Conservation (phyloP, 2,329 filamentous ascomycete genomes). For the Dryadomyces quercus-mongolicae region DNA sequence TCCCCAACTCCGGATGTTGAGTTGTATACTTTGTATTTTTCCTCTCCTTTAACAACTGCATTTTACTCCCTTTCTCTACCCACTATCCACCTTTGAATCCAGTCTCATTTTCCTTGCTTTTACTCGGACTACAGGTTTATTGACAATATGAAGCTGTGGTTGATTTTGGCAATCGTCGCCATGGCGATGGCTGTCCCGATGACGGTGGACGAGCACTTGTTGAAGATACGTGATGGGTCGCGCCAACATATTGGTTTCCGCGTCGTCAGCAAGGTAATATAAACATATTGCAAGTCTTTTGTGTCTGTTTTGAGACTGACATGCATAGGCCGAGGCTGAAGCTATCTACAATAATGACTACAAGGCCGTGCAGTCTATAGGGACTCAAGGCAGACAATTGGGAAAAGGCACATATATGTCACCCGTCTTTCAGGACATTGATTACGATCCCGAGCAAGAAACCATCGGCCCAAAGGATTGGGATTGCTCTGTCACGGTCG, state of each 20-base stretch:
- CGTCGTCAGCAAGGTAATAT: background rate
- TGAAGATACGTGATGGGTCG: background rate
- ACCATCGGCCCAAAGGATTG: background rate
- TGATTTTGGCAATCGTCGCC: background rate
- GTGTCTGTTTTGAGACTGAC: background rate
- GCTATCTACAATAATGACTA: background rate
- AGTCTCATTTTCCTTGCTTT: background rate
- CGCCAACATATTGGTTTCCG: background rate
- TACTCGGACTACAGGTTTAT: background rate
- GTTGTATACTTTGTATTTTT: background rate
- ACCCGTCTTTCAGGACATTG: background rate
- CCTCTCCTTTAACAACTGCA: background rate
- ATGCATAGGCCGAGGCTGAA: background rate
- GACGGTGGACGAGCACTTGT: background rate
- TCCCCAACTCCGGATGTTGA: too few relatives aligned
- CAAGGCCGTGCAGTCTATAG: background rate
- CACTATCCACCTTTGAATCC: background rate
- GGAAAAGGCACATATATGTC: background rate
- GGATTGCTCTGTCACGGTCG: background rate
- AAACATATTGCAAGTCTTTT: background rate
- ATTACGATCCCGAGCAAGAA: background rate
- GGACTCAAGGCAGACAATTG: background rate
- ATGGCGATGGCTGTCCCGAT: background rate
- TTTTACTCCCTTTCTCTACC: background rate
- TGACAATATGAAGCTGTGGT: background rate